These are phyloP conservation scores for Pichia ethanolica DNA, from an alignment of 805 yeast species.

Conservation along the genomic window DNA sequence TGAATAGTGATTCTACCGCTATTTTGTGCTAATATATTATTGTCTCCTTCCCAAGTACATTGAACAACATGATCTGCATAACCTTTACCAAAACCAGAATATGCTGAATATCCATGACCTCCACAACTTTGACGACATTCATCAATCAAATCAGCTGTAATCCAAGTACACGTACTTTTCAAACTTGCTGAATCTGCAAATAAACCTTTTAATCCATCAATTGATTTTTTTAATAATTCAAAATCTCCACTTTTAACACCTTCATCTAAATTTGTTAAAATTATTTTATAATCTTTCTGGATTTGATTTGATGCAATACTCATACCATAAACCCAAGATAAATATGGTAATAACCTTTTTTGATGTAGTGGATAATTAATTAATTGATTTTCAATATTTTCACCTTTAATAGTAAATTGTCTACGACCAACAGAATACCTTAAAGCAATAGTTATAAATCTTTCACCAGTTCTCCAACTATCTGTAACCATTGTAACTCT, in stretches of 20 bases:
- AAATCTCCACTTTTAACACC: conserved; percentile 44
- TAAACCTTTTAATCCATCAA: conserved; percentile 62
- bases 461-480: conserved; percentile 71
- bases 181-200: conserved; percentile 82
- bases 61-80: conserved; percentile 94
- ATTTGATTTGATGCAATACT: conserved; percentile 64
- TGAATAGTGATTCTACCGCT: conserved; percentile 73
- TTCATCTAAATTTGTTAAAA: conserved; percentile 46
- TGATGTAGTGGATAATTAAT: conserved; percentile 87
- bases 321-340: conserved; percentile 72
- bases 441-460: conserved; percentile 75
- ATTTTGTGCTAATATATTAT: conserved; percentile 75
- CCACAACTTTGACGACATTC: conserved; percentile 92
- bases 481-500: conserved; percentile 87
- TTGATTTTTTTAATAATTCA: conserved; percentile 36
- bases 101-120: conserved; percentile 94
- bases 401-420: conserved; percentile 56
- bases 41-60: conserved; percentile 98
- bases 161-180: conserved; percentile 88
- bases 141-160: conserved; percentile 70
- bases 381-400: conserved; percentile 56
- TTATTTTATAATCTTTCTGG: conserved; percentile 40
- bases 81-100: conserved; percentile 84
- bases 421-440: conserved; percentile 87
- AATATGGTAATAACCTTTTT: conserved; percentile 75